Base-by-base conservation (phyloP, 1,139 yeast species). In the Debaryomyces robertsiae region DNA sequence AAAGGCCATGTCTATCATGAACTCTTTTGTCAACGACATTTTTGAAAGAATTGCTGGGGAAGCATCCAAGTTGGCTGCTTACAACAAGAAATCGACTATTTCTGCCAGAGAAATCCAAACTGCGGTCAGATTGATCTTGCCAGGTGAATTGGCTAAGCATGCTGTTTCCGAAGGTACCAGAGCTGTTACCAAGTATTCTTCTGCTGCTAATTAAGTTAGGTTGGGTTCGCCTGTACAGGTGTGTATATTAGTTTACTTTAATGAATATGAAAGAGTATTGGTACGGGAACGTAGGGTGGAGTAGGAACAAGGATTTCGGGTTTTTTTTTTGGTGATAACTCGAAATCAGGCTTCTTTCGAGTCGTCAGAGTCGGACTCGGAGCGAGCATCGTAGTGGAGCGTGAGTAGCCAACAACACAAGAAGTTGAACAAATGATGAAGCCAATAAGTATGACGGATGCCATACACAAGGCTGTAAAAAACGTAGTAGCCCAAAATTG, bases 101-200 rank as follows among this genome's bases (percentile, higher is more conserved):
- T 90, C 98, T 54, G 96, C 98, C 48, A 90, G 98, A 81, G 98
- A 93, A 77, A 93, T 93, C 66, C 98, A 93, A 78, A 93, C 98
- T 60, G 97, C 98, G 58, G 98, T 93, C 58, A 88, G 98, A 82
- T 85, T 93, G 68, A 93, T 93, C 77, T 86, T 93, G 64, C 98
- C 98, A 57, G 98, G 98, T 84, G 98, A 93, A 79, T 84, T 93
- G 74, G 97, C 98, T 58, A 93, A 91, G 83, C 98, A 91, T 76
- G 97, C 98, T 63, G 96, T 90, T 63, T 87, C 96, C 61, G 98
- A 91, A 78, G 98, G 98, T 82, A 91, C 98, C 62, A 90, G 97
- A 85, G 96, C 98, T 73, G 98, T 93, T 63, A 91, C 98, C 74
- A 93, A 93, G 82, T 93, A 91, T 84, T 89, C 97, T 65, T 87